A percentile compares a stretch with the other conserved stretches of the same genome.
Conservation (phyloP, 2,329 filamentous ascomycete species). For the Penicillium sp. region DNA sequence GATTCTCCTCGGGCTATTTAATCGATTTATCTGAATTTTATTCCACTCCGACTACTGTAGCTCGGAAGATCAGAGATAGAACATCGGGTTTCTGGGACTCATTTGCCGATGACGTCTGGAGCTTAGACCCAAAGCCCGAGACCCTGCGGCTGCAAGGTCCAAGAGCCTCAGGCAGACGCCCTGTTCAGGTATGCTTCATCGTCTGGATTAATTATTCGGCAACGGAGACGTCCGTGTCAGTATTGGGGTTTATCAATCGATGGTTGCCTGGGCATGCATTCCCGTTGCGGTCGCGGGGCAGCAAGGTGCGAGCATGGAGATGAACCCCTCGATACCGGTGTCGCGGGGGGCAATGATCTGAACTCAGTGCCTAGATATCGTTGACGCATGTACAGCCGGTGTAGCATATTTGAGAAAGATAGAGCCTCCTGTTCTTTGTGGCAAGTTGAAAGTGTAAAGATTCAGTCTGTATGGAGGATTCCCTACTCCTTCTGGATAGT, state of each 20-base stretch:
- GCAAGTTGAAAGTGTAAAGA: background rate
- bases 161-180: background rate
- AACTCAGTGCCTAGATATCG: background rate
- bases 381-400: background rate
- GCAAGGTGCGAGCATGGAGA: background rate
- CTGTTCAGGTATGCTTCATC: background rate
- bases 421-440: background rate
- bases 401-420: background rate
- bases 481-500: background rate
- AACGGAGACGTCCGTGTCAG: background rate
- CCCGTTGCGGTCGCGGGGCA: constrained; percentile 4
- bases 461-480: background rate
- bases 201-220: background rate
- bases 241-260: background rate
- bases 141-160: background rate
- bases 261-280: constrained; percentile 1
- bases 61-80: constrained; percentile 1
- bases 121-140: background rate
- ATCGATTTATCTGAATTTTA: background rate
- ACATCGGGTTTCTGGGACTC: background rate
- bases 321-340: background rate
- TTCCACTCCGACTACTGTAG: background rate
- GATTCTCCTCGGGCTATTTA: background rate
- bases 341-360: background rate
- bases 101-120: background rate